These are phyloP conservation scores for Apiosordaria backusii DNA, from an alignment of 495 filamentous ascomycete genomes.

Conservation along the genomic window DNA sequence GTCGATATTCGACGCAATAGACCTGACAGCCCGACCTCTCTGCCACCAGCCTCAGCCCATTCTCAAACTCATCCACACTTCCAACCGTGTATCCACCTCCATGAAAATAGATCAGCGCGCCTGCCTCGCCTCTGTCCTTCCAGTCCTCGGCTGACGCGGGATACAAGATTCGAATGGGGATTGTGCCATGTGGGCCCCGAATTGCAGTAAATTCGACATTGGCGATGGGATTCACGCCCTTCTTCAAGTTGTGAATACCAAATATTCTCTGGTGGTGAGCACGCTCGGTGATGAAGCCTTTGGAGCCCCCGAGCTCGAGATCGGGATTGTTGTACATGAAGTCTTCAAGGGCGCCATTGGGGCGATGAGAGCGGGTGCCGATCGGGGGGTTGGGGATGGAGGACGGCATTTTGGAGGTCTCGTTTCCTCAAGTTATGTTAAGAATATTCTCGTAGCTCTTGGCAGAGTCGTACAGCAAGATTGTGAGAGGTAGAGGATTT, in stretches of 20 bases:
- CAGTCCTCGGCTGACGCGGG: slow-evolving; percentile 17
- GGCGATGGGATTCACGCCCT: slow-evolving; percentile 25
- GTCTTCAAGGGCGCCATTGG: slow-evolving; percentile 12
- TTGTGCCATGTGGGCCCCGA: slow-evolving; percentile 37
- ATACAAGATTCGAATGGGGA: slow-evolving; percentile 34
- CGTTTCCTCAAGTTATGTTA: not conserved
- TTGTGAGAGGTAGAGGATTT: not conserved
- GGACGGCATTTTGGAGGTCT: not conserved
- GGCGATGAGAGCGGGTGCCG: slow-evolving; percentile 9
- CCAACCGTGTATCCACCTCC: slow-evolving; percentile 42
- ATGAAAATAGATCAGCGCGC: slow-evolving; percentile 38
- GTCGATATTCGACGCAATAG: slow-evolving; percentile 35
- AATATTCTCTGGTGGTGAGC: slow-evolving; percentile 33
- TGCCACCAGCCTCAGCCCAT: slow-evolving; percentile 31
- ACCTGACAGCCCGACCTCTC: slow-evolving; percentile 26
- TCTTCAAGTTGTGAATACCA: slow-evolving; percentile 28
- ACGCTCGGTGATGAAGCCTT: slow-evolving; percentile 31
- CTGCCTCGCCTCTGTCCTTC: slow-evolving; percentile 12
- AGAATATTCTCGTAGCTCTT: not conserved
- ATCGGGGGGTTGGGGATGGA: not conserved
- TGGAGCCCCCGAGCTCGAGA: slow-evolving; percentile 25
- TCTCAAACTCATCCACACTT: slow-evolving; percentile 40
- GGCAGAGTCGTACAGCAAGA: too few relatives aligned
- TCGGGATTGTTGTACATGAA: slow-evolving; percentile 17
- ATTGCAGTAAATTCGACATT: slow-evolving; percentile 35